Evolutionary conservation across 2,329 filamentous ascomycete species (phyloP), one percentile per base, ranked within the genome.

Genomic region (Diaporthe batatas): DNA sequence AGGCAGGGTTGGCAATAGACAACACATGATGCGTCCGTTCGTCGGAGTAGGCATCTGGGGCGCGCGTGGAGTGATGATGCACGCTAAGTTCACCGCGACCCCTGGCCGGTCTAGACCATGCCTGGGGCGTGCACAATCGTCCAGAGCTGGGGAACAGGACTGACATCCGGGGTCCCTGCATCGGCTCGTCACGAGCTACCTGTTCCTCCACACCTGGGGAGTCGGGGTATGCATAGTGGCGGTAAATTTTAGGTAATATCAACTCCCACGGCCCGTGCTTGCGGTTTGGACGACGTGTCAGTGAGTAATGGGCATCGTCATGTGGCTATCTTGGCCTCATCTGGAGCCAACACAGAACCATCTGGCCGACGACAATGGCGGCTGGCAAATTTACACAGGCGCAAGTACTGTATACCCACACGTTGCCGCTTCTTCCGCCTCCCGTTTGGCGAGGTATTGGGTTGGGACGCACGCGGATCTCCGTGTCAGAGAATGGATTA

Each of bases 61-160:
- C 7, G 34, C 29, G 29, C 16, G 16, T 42, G 39, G 39, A 14
- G 12, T 5, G 14, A 39, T 39, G 39, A 51, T 36, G 62, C 44
- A 53, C 62, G 62, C 62, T 53, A 67, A 25, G 14, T 53, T 12
- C 1, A 67, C 21, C 36, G 62, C 62, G 36, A 67, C 62, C 62
- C 44, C 62, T 39, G 44, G 36, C 47, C 39, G 62, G 44, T 67
- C 62, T 67, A 53, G 62, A 67, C 62, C 47, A 67, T 53, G 62
- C 62, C 62, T 67, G 62, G 62, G 62, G 62, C 62, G 62, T 67
- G 62, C 62, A 67, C 62, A 67, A 67, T 53, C 62, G 62, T 51
- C 16, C 62, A 39, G n/a, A n/a, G 29, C 44, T 51, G 44, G 44
- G 62, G 62, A 25, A 51, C 29, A 25, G 29, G 32, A 25, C 4